Conservation (phyloP, 2,329 filamentous ascomycete genomes). For the Remersonia thermophila region DNA sequence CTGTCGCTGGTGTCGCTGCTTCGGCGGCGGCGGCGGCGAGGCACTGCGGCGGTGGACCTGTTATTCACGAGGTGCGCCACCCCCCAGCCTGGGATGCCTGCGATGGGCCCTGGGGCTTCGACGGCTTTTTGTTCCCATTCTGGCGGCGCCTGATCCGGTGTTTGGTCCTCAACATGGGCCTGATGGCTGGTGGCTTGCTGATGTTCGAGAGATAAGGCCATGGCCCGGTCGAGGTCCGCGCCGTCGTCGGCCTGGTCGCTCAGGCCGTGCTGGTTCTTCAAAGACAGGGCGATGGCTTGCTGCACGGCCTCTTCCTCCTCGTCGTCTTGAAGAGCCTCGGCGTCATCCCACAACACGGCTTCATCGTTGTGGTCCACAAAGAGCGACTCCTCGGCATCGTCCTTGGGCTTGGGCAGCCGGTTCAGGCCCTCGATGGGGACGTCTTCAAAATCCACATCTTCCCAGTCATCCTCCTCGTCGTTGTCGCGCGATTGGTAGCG, state of each 20-base stretch:
- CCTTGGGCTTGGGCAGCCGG: conserved; percentile 52
- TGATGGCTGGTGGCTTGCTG: conserved; percentile 34
- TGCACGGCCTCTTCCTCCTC: conserved; percentile 55
- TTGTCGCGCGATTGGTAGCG: conserved; percentile 44
- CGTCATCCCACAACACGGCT: conserved; percentile 24
- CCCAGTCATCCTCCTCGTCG: conserved; percentile 52
- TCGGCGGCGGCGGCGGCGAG: conserved; percentile 34
- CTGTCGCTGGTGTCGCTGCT: conserved; percentile 66
- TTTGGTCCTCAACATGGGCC: conserved; percentile 22
- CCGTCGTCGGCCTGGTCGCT: conserved; percentile 10
- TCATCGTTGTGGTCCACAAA: conserved; percentile 33
- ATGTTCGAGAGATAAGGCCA: conserved; percentile 61
- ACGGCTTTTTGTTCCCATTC: conserved; percentile 46
- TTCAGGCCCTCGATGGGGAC: conserved; percentile 86
- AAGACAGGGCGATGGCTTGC: conserved; percentile 72
- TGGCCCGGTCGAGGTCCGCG: conserved; percentile 19
- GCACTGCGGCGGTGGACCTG: conserved; percentile 49
- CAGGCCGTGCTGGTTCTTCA: conserved; percentile 48
- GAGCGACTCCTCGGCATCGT: conserved; percentile 41
- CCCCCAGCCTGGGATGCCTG: conserved; percentile 41
- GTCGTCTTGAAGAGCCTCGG: conserved; percentile 21
- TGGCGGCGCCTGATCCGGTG: conserved; percentile 41
- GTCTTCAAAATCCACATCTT: conserved; percentile 79
- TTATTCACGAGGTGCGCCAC: conserved; percentile 67
- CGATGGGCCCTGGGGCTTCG: conserved; percentile 38